These are phyloP conservation scores for Vanrija sp. DNA, from an alignment of 1,284 basidiomycete species.

Conservation along the genomic window DNA sequence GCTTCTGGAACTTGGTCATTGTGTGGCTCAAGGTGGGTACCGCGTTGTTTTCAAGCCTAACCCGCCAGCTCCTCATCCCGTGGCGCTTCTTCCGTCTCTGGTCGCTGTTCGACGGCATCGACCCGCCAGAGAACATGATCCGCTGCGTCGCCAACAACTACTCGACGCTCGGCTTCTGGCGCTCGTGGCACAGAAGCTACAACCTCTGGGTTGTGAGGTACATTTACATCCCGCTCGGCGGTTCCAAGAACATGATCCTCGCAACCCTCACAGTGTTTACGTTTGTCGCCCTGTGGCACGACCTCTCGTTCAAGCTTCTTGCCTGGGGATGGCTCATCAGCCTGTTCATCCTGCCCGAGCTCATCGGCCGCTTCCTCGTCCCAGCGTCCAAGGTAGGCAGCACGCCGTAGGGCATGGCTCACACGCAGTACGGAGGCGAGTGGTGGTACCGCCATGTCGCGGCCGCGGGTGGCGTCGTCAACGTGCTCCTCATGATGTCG, in stretches of 20 bases:
- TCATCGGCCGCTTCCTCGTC: conserved; percentile 61
- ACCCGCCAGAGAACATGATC: conserved; percentile 98
- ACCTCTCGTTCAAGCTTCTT: conserved; percentile 79
- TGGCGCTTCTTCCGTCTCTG: conserved; percentile 98
- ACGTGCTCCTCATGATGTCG: conserved; percentile 84
- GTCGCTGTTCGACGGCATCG: conserved; percentile 83
- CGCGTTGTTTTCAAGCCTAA: not conserved
- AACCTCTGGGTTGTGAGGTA: conserved; percentile 96
- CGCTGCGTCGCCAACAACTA: conserved; percentile 99
- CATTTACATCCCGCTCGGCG: conserved; percentile 92
- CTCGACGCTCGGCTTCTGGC: conserved; percentile 88
- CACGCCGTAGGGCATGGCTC: not conserved
- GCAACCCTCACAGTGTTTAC: conserved; percentile 83
- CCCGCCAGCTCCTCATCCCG: conserved; percentile 74
- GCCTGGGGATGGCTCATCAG: conserved; percentile 97
- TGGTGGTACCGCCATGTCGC: conserved; percentile 84
- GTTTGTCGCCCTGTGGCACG: conserved; percentile 99
- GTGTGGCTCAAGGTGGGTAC: conserved; percentile 86
- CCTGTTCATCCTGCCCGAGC: conserved; percentile 85
- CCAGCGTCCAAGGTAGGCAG: conserved; percentile 62
- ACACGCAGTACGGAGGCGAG: conserved; percentile 59
- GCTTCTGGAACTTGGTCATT: conserved; percentile 94
- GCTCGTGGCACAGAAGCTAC: conserved; percentile 93
- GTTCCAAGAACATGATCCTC: conserved; percentile 58
- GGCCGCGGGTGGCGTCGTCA: conserved; percentile 77